Percentiles rank a stretch among this genome's conserved stretches.
Conservation (phyloP, 257 asterid species). For the Forsythia viridissima region DNA sequence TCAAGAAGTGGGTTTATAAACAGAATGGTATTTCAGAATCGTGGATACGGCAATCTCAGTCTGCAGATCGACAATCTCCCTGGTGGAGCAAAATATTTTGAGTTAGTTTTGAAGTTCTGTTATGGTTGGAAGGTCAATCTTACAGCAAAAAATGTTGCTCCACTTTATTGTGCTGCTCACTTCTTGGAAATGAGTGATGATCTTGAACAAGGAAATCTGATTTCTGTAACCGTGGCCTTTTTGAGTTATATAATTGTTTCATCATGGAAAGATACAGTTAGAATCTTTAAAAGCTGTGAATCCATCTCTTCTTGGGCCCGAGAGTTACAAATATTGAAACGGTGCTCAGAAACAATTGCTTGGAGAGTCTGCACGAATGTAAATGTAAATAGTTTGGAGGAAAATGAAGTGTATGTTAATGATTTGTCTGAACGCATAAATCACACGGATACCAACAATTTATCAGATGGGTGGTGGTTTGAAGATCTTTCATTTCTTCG, state of each 20-base stretch:
- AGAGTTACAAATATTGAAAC: conserved; percentile 24
- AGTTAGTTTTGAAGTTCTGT: conserved; percentile 35
- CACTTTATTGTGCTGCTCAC: conserved; percentile 37
- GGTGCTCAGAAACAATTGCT: conserved; percentile 28
- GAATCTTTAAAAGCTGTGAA: conserved; percentile 33
- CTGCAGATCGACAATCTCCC: conserved; percentile 34
- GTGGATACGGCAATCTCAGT: conserved; percentile 8
- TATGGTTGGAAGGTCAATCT: conserved; percentile 34
- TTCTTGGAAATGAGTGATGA: conserved; percentile 40
- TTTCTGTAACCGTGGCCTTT: conserved; percentile 31
- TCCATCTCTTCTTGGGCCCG: conserved; percentile 27
- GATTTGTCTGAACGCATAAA: conserved; percentile 11
- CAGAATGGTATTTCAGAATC: conserved; percentile 21
- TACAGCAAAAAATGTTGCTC: conserved; percentile 31
- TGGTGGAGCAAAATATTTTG: conserved; percentile 30
- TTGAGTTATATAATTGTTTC: conserved; percentile 28
- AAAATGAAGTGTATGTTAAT: conserved; percentile 13
- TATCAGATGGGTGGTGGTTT: conserved; percentile 32
- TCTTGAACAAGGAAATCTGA: conserved; percentile 28
- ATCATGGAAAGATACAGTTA: conserved; percentile 37
- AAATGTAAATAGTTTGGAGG: background rate
- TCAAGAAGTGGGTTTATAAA: conserved; percentile 37
- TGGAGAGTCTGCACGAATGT: conserved; percentile 22
- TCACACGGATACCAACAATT: background rate
- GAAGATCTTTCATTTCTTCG: conserved; percentile 34